Evolutionary conservation across 2,329 filamentous ascomycete genomes (phyloP).

Genomic region (Fusarium torulosum): DNA sequence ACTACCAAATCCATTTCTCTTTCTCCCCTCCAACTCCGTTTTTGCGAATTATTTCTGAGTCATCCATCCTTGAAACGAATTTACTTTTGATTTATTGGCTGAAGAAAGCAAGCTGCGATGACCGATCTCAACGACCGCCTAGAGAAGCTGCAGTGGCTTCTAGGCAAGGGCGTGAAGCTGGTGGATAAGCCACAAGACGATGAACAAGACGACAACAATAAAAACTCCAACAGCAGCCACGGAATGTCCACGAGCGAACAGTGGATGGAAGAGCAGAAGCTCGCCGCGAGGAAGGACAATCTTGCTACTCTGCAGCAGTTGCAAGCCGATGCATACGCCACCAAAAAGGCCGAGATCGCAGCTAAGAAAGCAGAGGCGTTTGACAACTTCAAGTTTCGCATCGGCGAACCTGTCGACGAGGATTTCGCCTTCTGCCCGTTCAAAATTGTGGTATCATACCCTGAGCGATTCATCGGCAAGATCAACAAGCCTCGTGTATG

Average conservation of each 20-base stretch:
- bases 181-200: conserved; percentile 14
- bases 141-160: conserved; percentile 36
- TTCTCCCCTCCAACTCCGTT: conserved; percentile 1
- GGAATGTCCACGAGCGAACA: conserved; percentile 18
- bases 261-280: conserved; percentile 10
- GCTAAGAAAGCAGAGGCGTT: conserved; percentile 32
- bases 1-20: background rate
- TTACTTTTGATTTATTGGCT: background rate
- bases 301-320: background rate
- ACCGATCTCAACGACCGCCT: conserved; percentile 37
- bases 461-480: conserved; percentile 69
- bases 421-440: conserved; percentile 62
- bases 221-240: background rate
- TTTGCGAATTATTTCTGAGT: background rate
- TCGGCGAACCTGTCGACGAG: conserved; percentile 44
- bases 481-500: conserved; percentile 62
- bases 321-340: conserved; percentile 7
- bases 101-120: conserved; percentile 29
- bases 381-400: conserved; percentile 43
- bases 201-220: conserved; percentile 9
- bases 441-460: conserved; percentile 68
- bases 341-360: conserved; percentile 16
- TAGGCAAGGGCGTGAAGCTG: conserved; percentile 41
- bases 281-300: background rate
- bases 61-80: background rate